These are phyloP conservation scores for Sungouiella blattae DNA, from an alignment of 805 yeast species.

Conservation along the genomic window DNA sequence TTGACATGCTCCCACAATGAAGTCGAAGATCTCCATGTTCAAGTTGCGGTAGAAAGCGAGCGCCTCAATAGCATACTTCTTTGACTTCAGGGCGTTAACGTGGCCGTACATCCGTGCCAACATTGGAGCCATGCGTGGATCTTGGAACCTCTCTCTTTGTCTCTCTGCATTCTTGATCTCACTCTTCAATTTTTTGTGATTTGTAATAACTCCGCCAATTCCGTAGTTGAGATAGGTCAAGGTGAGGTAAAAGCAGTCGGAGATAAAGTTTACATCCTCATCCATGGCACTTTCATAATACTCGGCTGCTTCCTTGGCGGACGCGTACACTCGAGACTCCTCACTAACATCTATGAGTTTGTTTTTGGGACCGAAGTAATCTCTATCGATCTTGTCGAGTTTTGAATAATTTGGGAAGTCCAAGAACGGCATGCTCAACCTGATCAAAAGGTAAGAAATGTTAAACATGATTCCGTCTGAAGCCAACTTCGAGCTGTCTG, in stretches of 20 bases:
- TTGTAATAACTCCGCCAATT: conserved; percentile 68
- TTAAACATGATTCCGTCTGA: conserved; percentile 83
- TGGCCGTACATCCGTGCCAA: conserved; percentile 48
- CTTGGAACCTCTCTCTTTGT: neutral
- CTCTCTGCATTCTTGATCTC: conserved; percentile 30
- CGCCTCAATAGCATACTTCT: conserved; percentile 58
- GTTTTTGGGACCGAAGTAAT: conserved; percentile 55
- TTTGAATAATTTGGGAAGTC: conserved; percentile 58
- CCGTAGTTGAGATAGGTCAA: conserved; percentile 85
- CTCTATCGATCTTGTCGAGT: conserved; percentile 70
- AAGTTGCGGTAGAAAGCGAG: conserved; percentile 54
- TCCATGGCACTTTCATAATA: conserved; percentile 43
- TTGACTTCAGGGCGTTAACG: conserved; percentile 32
- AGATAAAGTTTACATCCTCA: conserved; percentile 69
- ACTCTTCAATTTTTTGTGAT: conserved; percentile 50
- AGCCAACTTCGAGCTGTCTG: conserved; percentile 61
- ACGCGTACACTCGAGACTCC: conserved; percentile 81
- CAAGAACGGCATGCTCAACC: conserved; percentile 79
- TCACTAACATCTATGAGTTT: conserved; percentile 63
- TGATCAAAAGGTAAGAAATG: conserved; percentile 61
- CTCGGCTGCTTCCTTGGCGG: conserved; percentile 63
- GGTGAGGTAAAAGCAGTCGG: conserved; percentile 82
- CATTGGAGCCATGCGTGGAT: conserved; percentile 22
- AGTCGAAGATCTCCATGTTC: conserved; percentile 70
- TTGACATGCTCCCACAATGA: conserved; percentile 69